Evolutionary conservation across 2,329 filamentous ascomycete genomes (phyloP).

Genomic region (Neonectria sp.): DNA sequence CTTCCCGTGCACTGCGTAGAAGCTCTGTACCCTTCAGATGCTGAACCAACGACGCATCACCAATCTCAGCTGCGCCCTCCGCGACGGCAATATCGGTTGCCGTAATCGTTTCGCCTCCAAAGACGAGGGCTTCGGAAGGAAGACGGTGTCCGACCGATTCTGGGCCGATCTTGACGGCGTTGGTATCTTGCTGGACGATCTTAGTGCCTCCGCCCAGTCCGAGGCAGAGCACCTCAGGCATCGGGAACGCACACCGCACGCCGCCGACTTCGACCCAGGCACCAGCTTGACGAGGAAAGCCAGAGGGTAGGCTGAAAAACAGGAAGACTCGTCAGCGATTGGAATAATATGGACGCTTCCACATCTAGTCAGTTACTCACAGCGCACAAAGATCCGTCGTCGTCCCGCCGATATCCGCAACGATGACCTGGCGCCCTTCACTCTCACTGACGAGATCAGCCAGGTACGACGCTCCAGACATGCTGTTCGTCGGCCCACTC

Average conservation of each 20-base stretch:
- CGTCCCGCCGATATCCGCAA: constrained; percentile 76
- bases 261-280: constrained; percentile 1
- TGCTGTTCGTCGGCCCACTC: constrained; percentile 73
- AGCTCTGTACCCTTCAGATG: too few species aligned
- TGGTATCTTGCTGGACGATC: too few species aligned
- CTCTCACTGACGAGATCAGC: constrained; percentile 51
- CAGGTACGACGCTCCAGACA: constrained; percentile 63
- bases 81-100: too few species aligned
- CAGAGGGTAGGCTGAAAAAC: background rate
- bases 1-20: background rate
- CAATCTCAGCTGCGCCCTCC: too few species aligned
- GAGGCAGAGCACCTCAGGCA: constrained; percentile 8
- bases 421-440: constrained; percentile 57
- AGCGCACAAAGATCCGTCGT: constrained; percentile 64
- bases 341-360: too few species aligned
- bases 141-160: constrained; percentile 8
- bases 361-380: too few species aligned
- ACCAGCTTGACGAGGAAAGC: constrained; percentile 2
- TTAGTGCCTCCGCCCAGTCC: constrained; percentile 5
- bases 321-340: too few species aligned
- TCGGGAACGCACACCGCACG: background rate
- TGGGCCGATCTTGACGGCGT: constrained; percentile 9
- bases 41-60: too few species aligned
- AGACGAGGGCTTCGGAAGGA: background rate
- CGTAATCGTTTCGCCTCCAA: constrained; percentile 13